A percentile compares a stretch with the other conserved stretches of the same genome.
phyloP scores from a whole-genome alignment of 352 stramenopile genomes.

The Pythium rishiriense region DNA sequence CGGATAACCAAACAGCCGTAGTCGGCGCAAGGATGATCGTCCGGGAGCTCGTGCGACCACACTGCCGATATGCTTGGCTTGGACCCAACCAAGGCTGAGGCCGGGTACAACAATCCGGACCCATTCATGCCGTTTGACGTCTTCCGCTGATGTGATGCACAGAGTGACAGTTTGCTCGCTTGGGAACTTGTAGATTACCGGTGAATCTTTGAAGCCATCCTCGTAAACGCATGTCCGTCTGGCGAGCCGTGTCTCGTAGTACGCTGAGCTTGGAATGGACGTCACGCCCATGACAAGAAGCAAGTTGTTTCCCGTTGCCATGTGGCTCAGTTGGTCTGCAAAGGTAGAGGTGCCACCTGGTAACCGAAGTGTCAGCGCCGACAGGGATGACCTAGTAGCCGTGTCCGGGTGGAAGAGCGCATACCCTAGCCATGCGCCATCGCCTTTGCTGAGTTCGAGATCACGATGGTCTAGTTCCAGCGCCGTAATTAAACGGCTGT shows the following conservation, averaged over 20 bases:
- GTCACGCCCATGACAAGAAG: background rate
- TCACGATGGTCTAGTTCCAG: no score
- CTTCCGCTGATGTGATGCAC: background rate
- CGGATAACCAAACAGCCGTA: background rate
- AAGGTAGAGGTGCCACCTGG: no score
- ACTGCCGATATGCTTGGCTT: background rate
- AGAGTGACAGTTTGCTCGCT: background rate
- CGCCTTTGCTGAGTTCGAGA: no score
- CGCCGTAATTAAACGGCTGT: background rate
- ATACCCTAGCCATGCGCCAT: constrained; percentile 9
- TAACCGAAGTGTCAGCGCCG: background rate
- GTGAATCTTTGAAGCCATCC: no score
- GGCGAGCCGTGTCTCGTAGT: background rate
- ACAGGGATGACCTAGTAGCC: background rate
- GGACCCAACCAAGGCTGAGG: background rate
- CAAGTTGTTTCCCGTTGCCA: constrained; percentile 1
- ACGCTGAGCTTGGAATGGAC: background rate
- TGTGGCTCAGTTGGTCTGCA: background rate
- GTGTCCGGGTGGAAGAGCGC: constrained; percentile 11
- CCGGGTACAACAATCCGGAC: background rate
- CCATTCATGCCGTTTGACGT: background rate
- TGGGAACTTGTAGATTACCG: no score
- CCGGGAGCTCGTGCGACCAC: background rate
- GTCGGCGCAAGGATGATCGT: background rate
- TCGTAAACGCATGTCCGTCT: no score